Evolutionary conservation across 495 filamentous ascomycete genomes (phyloP).

Genomic region (Platismatia glauca): DNA sequence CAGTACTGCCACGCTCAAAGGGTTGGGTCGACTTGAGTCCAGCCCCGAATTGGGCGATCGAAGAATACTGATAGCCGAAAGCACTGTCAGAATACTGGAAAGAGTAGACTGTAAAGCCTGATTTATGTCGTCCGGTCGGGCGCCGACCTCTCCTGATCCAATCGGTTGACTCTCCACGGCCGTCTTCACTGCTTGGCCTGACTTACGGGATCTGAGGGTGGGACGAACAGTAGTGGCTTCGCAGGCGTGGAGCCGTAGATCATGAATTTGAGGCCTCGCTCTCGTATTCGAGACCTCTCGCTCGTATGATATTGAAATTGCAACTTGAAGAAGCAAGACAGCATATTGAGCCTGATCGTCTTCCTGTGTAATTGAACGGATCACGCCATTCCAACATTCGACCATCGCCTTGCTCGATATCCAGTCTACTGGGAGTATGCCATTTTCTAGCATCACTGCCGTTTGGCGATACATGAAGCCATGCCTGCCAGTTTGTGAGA

Average conservation of each 20-base stretch:
- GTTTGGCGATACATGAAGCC: slow-evolving; percentile 35
- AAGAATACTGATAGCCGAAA: slow-evolving; percentile 1
- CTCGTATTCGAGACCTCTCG: neutral
- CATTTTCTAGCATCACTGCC: slow-evolving; percentile 32
- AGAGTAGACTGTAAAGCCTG: neutral
- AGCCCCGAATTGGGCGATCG: neutral
- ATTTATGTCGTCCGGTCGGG: neutral
- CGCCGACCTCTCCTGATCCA: neutral
- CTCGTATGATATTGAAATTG: slow-evolving; percentile 22
- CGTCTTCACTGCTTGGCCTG: neutral
- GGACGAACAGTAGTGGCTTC: neutral
- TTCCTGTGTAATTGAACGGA: slow-evolving; percentile 34
- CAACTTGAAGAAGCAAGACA: slow-evolving; percentile 34
- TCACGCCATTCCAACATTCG: slow-evolving; percentile 36
- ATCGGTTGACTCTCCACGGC: neutral
- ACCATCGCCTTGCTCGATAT: slow-evolving; percentile 41
- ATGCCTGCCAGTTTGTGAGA: slow-evolving; percentile 22
- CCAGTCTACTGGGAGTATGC: slow-evolving; percentile 39
- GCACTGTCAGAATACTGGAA: slow-evolving; percentile 7
- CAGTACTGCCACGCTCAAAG: neutral
- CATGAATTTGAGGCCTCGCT: slow-evolving; percentile 10
- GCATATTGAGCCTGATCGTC: slow-evolving; percentile 33
- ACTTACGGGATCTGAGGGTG: neutral
- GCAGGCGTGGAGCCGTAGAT: slow-evolving; percentile 6
- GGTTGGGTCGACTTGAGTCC: no score